Evolutionary conservation across 2,329 filamentous ascomycete genomes (phyloP).

Genomic region (Raffaelea deltoideospora): DNA sequence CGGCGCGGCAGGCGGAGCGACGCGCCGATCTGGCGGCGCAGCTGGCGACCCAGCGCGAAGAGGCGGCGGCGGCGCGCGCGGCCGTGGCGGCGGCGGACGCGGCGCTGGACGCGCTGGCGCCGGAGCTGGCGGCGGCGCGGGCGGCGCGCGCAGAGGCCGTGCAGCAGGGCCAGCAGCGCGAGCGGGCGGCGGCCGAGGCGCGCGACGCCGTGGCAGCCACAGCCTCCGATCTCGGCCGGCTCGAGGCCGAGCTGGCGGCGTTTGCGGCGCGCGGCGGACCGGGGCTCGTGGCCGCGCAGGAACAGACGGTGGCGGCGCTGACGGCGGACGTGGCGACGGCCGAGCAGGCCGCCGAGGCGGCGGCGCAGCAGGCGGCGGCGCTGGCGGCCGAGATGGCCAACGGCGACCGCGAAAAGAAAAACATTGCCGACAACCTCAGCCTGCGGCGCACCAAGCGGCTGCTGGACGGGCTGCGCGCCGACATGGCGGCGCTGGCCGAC

Average conservation of each 20-base stretch:
- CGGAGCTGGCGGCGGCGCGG: conserved; percentile 61
- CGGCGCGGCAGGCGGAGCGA: conserved; percentile 64
- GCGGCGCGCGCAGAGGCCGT: conserved; percentile 63
- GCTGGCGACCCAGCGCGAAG: conserved; percentile 57
- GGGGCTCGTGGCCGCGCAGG: conserved; percentile 52
- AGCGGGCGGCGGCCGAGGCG: conserved; percentile 56
- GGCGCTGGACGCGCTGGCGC: conserved; percentile 59
- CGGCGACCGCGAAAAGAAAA: conserved; percentile 69
- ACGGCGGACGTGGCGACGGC: conserved; percentile 49
- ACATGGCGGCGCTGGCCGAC: conserved; percentile 60
- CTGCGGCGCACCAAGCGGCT: conserved; percentile 63
- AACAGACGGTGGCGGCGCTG: conserved; percentile 51
- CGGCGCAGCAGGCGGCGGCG: conserved; percentile 59
- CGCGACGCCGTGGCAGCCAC: conserved; percentile 59
- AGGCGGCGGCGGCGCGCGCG: conserved; percentile 53
- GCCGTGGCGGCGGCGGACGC: conserved; percentile 53
- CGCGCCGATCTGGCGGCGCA: conserved; percentile 57
- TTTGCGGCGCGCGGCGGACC: conserved; percentile 68
- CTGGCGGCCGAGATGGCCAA: conserved; percentile 64
- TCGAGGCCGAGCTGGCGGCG: conserved; percentile 62
- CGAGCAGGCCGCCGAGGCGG: conserved; percentile 50
- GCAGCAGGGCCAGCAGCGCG: conserved; percentile 53
- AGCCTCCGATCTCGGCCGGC: conserved; percentile 59
- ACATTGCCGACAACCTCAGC: conserved; percentile 76
- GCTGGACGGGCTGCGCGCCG: conserved; percentile 48